Evolutionary conservation across 1,284 basidiomycete species (phyloP).

Genomic region (Lentinula novae-zelandiae): DNA sequence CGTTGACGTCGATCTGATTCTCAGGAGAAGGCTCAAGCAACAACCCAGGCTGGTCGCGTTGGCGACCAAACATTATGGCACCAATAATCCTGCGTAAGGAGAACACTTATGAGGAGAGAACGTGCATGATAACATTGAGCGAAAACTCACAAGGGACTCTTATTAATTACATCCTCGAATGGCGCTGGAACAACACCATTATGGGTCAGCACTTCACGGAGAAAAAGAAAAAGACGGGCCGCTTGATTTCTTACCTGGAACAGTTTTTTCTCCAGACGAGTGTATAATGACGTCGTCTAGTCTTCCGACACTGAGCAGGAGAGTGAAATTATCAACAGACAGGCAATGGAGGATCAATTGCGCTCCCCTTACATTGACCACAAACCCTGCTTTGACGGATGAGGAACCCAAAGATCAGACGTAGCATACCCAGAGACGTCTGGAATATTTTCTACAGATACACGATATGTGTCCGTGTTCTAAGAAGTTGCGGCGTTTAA

Average conservation of each 20-base stretch:
- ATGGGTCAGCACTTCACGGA: no score
- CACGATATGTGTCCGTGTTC: conserved; percentile 23
- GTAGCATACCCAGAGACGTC: conserved; percentile 31
- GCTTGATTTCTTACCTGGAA: conserved; percentile 21
- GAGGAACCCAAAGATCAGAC: conserved; percentile 27
- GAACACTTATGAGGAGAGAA: no score
- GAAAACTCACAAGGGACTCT: conserved; percentile 25
- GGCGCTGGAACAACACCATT: conserved; percentile 14
- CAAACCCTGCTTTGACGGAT: conserved; percentile 26
- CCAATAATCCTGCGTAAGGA: conserved; percentile 1
- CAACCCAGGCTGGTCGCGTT: conserved; percentile 28
- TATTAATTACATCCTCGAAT: conserved; percentile 31
- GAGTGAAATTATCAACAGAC: not conserved
- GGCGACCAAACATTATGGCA: conserved; percentile 29
- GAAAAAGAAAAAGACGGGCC: not conserved
- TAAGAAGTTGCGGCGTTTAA: conserved; percentile 17
- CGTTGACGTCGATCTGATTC: not conserved
- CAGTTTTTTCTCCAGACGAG: conserved; percentile 37
- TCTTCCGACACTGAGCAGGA: conserved; percentile 26
- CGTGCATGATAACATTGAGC: not conserved
- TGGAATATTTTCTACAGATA: conserved; percentile 27
- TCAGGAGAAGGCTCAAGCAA: conserved; percentile 20
- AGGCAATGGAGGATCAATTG: not conserved
- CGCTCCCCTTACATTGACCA: conserved; percentile 30
- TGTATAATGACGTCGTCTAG: conserved; percentile 38